These are phyloP conservation scores for Inga laurina DNA, from an alignment of 306 rosid species.

Conservation along the genomic window DNA sequence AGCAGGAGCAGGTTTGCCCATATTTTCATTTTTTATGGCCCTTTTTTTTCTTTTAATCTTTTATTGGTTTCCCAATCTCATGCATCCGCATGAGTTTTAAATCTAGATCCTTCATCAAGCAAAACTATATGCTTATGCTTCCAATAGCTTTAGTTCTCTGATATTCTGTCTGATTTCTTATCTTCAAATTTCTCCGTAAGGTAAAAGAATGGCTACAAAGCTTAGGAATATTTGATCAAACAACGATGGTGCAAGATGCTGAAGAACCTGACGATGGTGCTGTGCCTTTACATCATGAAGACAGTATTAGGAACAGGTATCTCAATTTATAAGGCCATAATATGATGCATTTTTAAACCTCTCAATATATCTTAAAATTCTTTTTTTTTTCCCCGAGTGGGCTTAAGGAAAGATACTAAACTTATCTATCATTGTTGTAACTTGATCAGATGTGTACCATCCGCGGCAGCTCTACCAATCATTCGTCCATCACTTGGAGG, in stretches of 20 bases:
- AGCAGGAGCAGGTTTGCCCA: conserved; percentile 84
- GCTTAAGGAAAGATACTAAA: background rate
- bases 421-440: conserved; percentile 16
- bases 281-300: conserved; percentile 68
- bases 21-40: background rate
- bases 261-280: conserved; percentile 88
- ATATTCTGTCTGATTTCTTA: conserved; percentile 21
- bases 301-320: conserved; percentile 67
- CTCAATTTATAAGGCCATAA: background rate
- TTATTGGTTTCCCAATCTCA: conserved; percentile 1
- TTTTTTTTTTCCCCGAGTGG: background rate
- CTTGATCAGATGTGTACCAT: conserved; percentile 73
- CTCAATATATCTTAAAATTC: conserved; percentile 1
- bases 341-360: conserved; percentile 12
- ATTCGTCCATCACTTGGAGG: conserved; percentile 80
- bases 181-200: conserved; percentile 39
- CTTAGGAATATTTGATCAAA: conserved; percentile 81
- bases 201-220: conserved; percentile 95
- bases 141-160: conserved; percentile 18
- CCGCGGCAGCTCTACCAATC: conserved; percentile 79
- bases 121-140: conserved; percentile 15
- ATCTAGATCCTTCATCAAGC: conserved; percentile 13
- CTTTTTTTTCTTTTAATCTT: background rate
- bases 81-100: conserved; percentile 10
- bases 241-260: conserved; percentile 68